A percentile compares a stretch with the other conserved stretches of the same genome.
phyloP scores from a whole-genome alignment of 768 basidiomycete species.

The Pisolithus marmoratus region DNA sequence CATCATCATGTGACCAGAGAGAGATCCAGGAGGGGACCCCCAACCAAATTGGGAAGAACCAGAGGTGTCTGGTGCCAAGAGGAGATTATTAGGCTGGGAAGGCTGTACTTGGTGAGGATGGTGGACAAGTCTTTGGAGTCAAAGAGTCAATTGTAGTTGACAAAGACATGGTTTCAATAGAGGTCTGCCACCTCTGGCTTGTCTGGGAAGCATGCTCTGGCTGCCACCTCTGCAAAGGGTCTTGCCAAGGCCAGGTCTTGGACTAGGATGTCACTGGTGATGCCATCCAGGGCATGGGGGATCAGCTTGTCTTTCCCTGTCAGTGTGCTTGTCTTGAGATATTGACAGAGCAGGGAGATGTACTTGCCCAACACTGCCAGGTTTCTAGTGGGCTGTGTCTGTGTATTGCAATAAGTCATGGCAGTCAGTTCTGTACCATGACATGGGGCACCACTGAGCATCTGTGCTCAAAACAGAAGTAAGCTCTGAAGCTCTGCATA shows the following conservation, averaged over 20 bases:
- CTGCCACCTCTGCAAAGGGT: slow-evolving; percentile 10
- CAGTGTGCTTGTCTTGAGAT: neutral
- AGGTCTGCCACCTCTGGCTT: too few species aligned
- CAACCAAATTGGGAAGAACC: too few species aligned
- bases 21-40: too few species aligned
- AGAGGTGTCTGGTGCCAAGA: too few species aligned
- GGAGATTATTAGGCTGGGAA: too few species aligned
- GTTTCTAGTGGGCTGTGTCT: neutral
- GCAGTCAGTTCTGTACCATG: neutral
- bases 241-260: slow-evolving; percentile 21
- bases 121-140: too few species aligned
- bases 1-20: too few species aligned
- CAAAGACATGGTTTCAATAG: too few species aligned
- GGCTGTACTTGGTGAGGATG: too few species aligned
- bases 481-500: neutral
- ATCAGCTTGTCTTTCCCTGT: slow-evolving; percentile 17
- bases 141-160: too few species aligned
- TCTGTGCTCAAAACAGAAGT: neutral
- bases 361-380: neutral
- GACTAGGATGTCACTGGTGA: slow-evolving; percentile 19
- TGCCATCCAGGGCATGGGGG: slow-evolving; percentile 20
- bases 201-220: neutral
- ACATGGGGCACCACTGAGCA: neutral
- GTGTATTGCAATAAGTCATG: neutral
- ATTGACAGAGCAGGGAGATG: neutral